Evolutionary conservation across 306 rosid species (phyloP), one percentile per base, ranked within the genome.

Genomic region (Citrullus colocynthis): DNA sequence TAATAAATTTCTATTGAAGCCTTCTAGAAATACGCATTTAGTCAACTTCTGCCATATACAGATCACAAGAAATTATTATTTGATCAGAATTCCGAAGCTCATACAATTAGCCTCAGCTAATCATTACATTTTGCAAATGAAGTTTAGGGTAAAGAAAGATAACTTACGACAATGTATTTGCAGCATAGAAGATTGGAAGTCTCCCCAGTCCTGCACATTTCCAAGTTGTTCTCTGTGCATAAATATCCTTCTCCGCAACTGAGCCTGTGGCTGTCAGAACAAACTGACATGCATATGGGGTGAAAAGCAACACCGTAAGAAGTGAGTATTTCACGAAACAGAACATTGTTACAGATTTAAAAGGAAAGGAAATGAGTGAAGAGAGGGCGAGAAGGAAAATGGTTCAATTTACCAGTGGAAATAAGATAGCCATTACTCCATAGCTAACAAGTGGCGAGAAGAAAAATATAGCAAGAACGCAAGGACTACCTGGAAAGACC

Each of bases 361-460:
- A 37, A 8, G 73, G 55, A 69, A 69, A n/a, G 12, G 55, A 11
- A n/a, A 3, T 34, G 42, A 13, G 24, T 66, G 73, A 36, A 37
- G 48, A 39, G 75, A n/a, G 18, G 16, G 37, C 44, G 11, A 9
- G 36, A 69, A 60, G 81, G 72, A 69, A 66, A 14, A 69, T 44
- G 32, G 57, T 83, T 32, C 48, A 41, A 51, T 82, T 64, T 89
- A 91, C 97, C 98, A 95, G 82, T 14, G 98, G 98, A 75, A 78
- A 95, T 72, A 95, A 91, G 78, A 95, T 85, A 73, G 96, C 96
- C 96, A 92, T 92, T 74, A 89, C 84, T 65, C 96, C 98, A 28
- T 89, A 95, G 84, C 95, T 82, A 73, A 95, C 98, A 80, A 95
- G 95, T 74, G 91, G 93, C 11, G 97, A 95, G 88, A 85, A 90